Evolutionary conservation across 225 moss, liverwort and hornwort genomes (phyloP).

Genomic region (Sphagnum contortum): DNA sequence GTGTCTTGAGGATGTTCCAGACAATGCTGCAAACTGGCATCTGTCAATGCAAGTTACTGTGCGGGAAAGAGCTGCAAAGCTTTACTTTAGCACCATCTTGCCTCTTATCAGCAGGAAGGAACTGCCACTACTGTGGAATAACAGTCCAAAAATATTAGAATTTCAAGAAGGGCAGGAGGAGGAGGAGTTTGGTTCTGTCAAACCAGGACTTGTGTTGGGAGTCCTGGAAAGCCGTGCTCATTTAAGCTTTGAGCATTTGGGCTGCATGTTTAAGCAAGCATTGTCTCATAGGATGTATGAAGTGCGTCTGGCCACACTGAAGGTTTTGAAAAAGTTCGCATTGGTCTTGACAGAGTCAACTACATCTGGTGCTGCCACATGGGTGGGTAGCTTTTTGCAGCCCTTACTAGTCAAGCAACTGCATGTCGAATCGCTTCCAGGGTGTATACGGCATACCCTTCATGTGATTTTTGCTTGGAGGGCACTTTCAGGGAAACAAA

Average conservation of each 20-base stretch:
- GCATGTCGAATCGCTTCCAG: conserved; percentile 60
- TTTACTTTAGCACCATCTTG: conserved; percentile 50
- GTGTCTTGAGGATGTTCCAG: conserved; percentile 40
- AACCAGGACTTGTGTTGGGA: background rate
- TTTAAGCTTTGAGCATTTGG: conserved; percentile 19
- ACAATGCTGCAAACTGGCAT: conserved; percentile 20
- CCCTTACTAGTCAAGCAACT: conserved; percentile 54
- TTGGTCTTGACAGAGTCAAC: conserved; percentile 19
- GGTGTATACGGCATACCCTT: conserved; percentile 71
- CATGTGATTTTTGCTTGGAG: conserved; percentile 83
- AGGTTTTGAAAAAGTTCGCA: conserved; percentile 61
- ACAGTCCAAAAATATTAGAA: background rate
- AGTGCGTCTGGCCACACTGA: conserved; percentile 76
- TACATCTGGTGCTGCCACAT: conserved; percentile 9
- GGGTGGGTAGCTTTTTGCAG: conserved; percentile 48
- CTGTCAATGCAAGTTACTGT: conserved; percentile 65
- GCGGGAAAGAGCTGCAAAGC: conserved; percentile 58
- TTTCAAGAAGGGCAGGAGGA: background rate
- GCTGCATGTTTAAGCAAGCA: conserved; percentile 35
- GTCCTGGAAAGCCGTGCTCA: background rate
- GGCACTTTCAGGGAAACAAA: conserved; percentile 18
- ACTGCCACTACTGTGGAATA: background rate
- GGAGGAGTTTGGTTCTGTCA: too few relatives aligned
- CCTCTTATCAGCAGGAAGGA: conserved; percentile 16
- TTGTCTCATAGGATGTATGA: conserved; percentile 70